Evolutionary conservation across 169 alveolate genomes (phyloP).

Genomic region (Cytauxzoon felis): DNA sequence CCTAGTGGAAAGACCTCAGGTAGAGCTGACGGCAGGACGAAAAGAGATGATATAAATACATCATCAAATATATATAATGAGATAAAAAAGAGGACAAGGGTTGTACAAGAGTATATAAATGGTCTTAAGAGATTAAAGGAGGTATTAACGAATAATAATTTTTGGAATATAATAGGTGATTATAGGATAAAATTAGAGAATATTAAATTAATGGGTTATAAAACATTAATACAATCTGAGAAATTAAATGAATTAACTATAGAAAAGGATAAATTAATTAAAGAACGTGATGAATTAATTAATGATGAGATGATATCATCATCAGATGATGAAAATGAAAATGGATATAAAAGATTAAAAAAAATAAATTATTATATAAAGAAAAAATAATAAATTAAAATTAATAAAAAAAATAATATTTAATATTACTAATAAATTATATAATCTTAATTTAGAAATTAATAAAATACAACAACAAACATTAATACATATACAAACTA

Average conservation of each 20-base stretch:
- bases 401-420: constrained; percentile 24
- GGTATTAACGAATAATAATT: constrained; percentile 19
- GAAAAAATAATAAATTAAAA: constrained; percentile 34
- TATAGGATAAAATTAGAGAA: constrained; percentile 48
- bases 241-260: constrained; percentile 4
- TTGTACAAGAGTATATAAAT: constrained; percentile 37
- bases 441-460: constrained; percentile 12
- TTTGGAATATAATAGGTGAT: constrained; percentile 60
- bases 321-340: constrained; percentile 9
- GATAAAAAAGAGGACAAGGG: constrained; percentile 46
- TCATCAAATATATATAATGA: constrained; percentile 12
- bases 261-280: constrained; percentile 18
- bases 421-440: constrained; percentile 29
- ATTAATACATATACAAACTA: constrained; percentile 35
- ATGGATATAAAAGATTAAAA: constrained; percentile 8
- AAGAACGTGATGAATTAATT: constrained; percentile 43
- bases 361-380: constrained; percentile 13
- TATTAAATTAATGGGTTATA: constrained; percentile 24
- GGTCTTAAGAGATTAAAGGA: constrained; percentile 24
- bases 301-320: constrained; percentile 7
- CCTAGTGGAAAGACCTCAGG: not conserved
- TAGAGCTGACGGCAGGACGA: not conserved
- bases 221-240: constrained; percentile 20
- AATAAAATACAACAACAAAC: constrained; percentile 38
- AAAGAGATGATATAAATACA: too few species aligned